These are phyloP conservation scores for Colletotrichum nymphaeae DNA, from an alignment of 2,329 filamentous ascomycete species.

Conservation along the genomic window DNA sequence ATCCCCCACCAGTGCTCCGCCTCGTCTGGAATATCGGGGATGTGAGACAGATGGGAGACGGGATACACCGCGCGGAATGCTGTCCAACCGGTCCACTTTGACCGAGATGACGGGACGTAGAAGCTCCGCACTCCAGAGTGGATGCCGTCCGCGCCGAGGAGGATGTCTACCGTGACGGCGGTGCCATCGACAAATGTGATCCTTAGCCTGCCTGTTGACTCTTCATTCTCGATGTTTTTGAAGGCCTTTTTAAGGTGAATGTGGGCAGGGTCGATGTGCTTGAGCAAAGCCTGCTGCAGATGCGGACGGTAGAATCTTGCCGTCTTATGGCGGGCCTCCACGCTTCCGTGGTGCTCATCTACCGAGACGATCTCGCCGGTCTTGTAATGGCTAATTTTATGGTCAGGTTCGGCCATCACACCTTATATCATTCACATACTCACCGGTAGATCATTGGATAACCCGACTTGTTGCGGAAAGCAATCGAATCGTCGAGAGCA, in stretches of 20 bases:
- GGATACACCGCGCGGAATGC: conserved; percentile 58
- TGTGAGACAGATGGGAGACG: conserved; percentile 49
- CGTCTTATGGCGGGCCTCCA: conserved; percentile 51
- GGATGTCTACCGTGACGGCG: conserved; percentile 54
- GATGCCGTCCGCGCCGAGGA: conserved; percentile 66
- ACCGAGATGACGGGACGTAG: conserved; percentile 54
- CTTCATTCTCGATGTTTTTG: conserved; percentile 46
- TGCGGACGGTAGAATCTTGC: conserved; percentile 60
- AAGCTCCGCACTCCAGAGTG: conserved; percentile 57
- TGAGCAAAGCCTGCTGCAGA: conserved; percentile 59
- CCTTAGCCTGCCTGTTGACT: conserved; percentile 41
- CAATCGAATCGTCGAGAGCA: conserved; percentile 53
- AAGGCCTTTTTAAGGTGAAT: conserved; percentile 58
- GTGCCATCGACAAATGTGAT: conserved; percentile 62
- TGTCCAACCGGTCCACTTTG: conserved; percentile 56
- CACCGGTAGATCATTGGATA: conserved; percentile 59
- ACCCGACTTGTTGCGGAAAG: conserved; percentile 53
- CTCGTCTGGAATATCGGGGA: conserved; percentile 52
- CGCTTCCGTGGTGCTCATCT: conserved; percentile 52
- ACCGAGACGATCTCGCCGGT: conserved; percentile 57
- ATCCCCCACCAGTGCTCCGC: conserved; percentile 58
- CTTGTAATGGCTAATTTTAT: conserved; percentile 48
- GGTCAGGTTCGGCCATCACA: background rate
- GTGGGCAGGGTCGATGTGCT: conserved; percentile 52
- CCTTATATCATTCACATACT: background rate